Base-by-base conservation (phyloP, 108 stramenopile genomes). In the Nitzschia palea region DNA sequence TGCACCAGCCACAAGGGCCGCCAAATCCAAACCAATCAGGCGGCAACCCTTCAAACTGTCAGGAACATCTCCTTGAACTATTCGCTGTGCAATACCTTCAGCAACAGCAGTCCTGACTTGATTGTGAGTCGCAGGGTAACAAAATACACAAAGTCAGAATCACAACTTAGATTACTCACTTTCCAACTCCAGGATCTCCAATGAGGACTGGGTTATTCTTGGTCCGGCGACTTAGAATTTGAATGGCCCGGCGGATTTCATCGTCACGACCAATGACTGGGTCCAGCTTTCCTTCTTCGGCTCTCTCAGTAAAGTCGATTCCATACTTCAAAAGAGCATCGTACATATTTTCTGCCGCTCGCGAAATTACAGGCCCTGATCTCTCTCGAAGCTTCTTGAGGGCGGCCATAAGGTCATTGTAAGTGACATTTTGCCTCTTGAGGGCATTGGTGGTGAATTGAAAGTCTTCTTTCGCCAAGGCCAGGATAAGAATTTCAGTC, bases 161-260 rank as follows among this genome's bases (percentile, higher is more conserved):
- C 53, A 93, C 94, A 18, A 96, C 97, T n/a, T n/a, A n/a, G n/a
- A n/a, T n/a, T n/a, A n/a, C n/a, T n/a, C n/a, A n/a, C 80, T 97
- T 97, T 33, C 96, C 96, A 22, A 93, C 57, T 48, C 97, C 97
- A 3, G 99, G 98, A 79, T 98, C 97, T 32, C 99, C 99, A 65
- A 99, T 94, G 43, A 99, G 79, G n/a, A 97, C 88, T 2, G 97
- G 97, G 77, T 99, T 99, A 74, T 98, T 98, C 90, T 99, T 99
- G 54, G 97, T 97, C 29, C 97, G 83, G 22, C 99, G 86, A 52
- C 88, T 87, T 27, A 99, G 83, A 50, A 99, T 96, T 71, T 97
- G 96, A 70, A 99, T 95, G 35, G 88, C 98, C 26, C 83, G 80
- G 18, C 99, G 93, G 62, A 99, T 98, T 75, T 99, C 98, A 45